Base-by-base conservation (phyloP, 169 alveolate species). In the Plasmodium vivax region DNA sequence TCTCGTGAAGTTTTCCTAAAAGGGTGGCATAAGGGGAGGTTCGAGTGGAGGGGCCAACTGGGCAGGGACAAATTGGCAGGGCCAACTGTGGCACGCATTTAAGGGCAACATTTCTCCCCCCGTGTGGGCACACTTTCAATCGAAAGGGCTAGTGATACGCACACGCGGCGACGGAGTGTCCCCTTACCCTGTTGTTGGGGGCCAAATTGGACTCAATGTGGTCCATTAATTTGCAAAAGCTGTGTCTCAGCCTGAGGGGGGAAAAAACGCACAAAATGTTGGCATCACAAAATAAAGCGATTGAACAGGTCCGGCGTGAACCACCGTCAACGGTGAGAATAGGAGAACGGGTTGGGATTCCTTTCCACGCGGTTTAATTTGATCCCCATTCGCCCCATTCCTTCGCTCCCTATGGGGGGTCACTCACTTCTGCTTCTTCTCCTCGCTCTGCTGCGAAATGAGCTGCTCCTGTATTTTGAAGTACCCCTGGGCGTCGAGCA, bases 401-500 rank as follows among this genome's bases (percentile, higher is more conserved):
- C 14, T 12, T 32, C 58, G 19, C n/a, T 14, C 27, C 2, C 12
- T n/a, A 30, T n/a, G 12, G n/a, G 16, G 16, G 14, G 0, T 23
- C 43, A 34, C 90, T 92, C 94, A 95, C 95, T 97, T 97, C 56
- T 95, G 95, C 73, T 95, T 87, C 92, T 97, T 97, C 75, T 97
- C 98, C 54, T 96, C 98, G 58, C 97, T 92, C 90, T 96, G 96
- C 77, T 97, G 97, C 71, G 93, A 88, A 41, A 96, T 82, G 19
- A 96, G 91, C 34, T 93, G 96, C 79, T 97, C 97, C 23, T 96
- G 98, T n/a, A 97, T 94, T 74, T 96, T 93, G 82, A 94, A 93
- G 85, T 95, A 97, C 36, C 96, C 98, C 80, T 93, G 93, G 38
- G 96, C 94, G 93, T 95, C 96, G 83, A 98, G 96, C 47, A 98